Conservation (phyloP, 768 basidiomycete species). For the Hygrophorus pudorinus region DNA sequence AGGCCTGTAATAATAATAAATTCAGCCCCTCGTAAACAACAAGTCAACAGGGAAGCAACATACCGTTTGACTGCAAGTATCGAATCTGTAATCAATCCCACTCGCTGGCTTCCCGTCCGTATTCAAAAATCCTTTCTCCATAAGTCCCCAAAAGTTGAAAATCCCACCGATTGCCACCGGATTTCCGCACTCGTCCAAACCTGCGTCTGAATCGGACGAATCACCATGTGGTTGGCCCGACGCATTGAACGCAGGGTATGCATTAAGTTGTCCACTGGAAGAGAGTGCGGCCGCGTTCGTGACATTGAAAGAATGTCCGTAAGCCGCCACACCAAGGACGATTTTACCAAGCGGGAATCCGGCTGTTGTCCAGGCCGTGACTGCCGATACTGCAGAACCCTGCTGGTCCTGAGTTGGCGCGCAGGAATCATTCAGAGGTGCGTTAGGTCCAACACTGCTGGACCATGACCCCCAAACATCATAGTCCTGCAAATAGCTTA, state of each 20-base stretch:
- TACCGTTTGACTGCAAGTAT: conserved; percentile 69
- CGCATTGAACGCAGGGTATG: conserved; percentile 44
- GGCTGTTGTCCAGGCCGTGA: conserved; percentile 66
- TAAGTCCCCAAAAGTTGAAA: conserved; percentile 56
- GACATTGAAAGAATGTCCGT: conserved; percentile 68
- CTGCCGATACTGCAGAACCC: conserved; percentile 70
- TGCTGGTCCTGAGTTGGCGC: conserved; percentile 42
- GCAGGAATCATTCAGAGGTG: conserved; percentile 76
- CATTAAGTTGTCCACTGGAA: conserved; percentile 23
- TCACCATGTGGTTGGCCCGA: conserved; percentile 40
- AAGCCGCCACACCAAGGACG: conserved; percentile 77
- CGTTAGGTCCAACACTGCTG: conserved; percentile 63
- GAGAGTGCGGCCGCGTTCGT: conserved; percentile 21
- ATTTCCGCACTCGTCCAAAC: conserved; percentile 50
- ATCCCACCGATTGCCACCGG: conserved; percentile 33
- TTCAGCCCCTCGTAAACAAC: neutral
- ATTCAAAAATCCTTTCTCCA: conserved; percentile 45
- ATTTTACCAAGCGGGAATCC: conserved; percentile 66
- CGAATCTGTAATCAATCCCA: conserved; percentile 44
- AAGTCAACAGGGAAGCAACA: conserved; percentile 3
- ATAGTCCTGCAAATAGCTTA: conserved; percentile 53
- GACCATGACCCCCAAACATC: conserved; percentile 51
- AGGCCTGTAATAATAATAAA: conserved; percentile 39
- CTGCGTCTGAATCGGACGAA: conserved; percentile 37
- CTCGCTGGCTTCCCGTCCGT: conserved; percentile 26